phyloP scores from a whole-genome alignment of 2,329 filamentous ascomycete genomes.

The Bipolaris zeicola region DNA sequence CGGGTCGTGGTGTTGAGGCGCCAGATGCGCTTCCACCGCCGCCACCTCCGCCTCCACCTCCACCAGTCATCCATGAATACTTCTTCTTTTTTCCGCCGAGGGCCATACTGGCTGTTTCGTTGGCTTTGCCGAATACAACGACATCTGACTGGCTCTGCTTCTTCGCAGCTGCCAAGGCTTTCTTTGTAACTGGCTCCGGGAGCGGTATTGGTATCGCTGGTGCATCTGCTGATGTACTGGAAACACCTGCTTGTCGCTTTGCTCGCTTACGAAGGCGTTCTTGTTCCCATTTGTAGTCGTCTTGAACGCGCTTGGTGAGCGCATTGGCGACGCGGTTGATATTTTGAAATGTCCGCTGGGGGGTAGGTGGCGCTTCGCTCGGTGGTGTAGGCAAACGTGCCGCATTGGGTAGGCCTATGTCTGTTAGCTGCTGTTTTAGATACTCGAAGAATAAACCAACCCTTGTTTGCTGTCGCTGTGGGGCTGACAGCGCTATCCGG shows the following conservation, averaged over 20 bases:
- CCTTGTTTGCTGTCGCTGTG: slow-evolving; percentile 53
- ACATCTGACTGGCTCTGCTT: slow-evolving; percentile 76
- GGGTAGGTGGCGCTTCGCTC: slow-evolving; percentile 56
- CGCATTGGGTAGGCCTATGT: slow-evolving; percentile 41
- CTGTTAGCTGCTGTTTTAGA: slow-evolving; percentile 13
- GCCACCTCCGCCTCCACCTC: slow-evolving; percentile 50
- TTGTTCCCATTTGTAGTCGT: slow-evolving; percentile 75
- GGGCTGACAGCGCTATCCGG: slow-evolving; percentile 60
- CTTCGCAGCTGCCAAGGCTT: slow-evolving; percentile 79
- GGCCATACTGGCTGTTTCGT: slow-evolving; percentile 81
- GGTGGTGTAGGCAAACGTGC: slow-evolving; percentile 54
- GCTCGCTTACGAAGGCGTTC: slow-evolving; percentile 57
- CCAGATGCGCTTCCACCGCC: slow-evolving; percentile 43
- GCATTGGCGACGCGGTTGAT: slow-evolving; percentile 66
- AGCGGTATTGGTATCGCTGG: slow-evolving; percentile 32
- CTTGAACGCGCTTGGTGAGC: slow-evolving; percentile 32
- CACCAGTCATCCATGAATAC: slow-evolving; percentile 74
- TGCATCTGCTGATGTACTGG: slow-evolving; percentile 35
- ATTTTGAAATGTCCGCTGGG: slow-evolving; percentile 55
- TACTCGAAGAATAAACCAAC: slow-evolving; percentile 20
- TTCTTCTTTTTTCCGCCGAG: slow-evolving; percentile 71
- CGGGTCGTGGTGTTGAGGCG: slow-evolving; percentile 42
- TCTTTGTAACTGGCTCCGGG: slow-evolving; percentile 72
- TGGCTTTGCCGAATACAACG: slow-evolving; percentile 79
- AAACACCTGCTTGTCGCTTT: slow-evolving; percentile 45